A percentile compares a stretch with the other conserved stretches of the same genome.
These are phyloP conservation scores for Tuber aestivum DNA, from an alignment of 495 filamentous ascomycete genomes.

Conservation along the genomic window DNA sequence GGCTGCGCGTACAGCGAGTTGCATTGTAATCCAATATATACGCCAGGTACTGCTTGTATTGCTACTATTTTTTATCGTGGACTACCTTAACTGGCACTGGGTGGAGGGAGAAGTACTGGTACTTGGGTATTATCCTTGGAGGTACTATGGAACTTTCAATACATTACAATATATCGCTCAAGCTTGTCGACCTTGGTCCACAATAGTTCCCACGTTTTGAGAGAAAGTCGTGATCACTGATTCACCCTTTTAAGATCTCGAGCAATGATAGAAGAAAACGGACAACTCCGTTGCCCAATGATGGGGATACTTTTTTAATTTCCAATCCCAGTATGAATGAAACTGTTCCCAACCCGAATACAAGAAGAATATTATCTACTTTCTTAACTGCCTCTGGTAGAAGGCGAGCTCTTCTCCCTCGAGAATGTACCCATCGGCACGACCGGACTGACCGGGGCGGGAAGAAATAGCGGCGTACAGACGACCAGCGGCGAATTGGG, in stretches of 20 bases:
- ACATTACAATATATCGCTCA: background rate
- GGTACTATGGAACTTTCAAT: background rate
- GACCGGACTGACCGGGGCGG: constrained; percentile 92
- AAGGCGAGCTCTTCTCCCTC: constrained; percentile 99
- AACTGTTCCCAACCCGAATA: background rate
- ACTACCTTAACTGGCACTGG: background rate
- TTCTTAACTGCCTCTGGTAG: constrained; percentile 83
- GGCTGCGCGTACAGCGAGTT: background rate
- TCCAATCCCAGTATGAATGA: background rate
- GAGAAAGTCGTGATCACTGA: background rate
- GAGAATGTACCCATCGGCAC: constrained; percentile 92
- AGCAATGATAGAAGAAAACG: background rate
- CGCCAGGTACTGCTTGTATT: background rate
- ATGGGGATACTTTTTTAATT: background rate
- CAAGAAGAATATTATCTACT: constrained; percentile 3
- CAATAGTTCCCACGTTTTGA: background rate
- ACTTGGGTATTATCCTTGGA: background rate
- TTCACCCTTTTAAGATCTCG: background rate
- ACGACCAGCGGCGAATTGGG: constrained; percentile 98
- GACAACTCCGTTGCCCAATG: background rate
- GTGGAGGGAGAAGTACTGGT: background rate
- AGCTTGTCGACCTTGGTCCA: background rate
- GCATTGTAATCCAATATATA: background rate
- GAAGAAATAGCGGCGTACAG: constrained; percentile 86
- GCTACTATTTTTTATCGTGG: background rate